A percentile compares a stretch with the other conserved stretches of the same genome.
These are phyloP conservation scores for Scedosporium apiospermum DNA, from an alignment of 2,329 filamentous ascomycete genomes.

Conservation along the genomic window DNA sequence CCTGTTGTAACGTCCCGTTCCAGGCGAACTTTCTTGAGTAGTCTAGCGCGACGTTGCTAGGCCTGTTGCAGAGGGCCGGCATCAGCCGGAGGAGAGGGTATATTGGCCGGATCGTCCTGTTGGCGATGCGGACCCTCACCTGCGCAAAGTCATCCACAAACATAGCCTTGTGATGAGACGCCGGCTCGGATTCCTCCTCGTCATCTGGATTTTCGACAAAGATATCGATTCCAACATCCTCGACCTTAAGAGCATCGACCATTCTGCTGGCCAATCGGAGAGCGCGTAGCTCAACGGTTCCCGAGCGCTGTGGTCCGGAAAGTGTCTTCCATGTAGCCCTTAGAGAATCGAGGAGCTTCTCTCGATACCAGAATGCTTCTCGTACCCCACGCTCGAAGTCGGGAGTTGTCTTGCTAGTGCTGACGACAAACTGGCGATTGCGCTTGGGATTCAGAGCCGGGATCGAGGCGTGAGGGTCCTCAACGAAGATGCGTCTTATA, in stretches of 20 bases:
- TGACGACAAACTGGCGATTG: conserved; percentile 90
- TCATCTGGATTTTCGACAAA: conserved; percentile 31
- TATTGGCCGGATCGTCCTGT: conserved; percentile 60
- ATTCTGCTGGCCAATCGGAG: conserved; percentile 67
- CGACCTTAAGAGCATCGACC: conserved; percentile 73
- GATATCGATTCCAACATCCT: conserved; percentile 64
- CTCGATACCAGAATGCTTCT: conserved; percentile 87
- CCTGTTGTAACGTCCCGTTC: conserved; percentile 75
- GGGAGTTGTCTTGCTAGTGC: conserved; percentile 65
- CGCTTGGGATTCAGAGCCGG: conserved; percentile 71
- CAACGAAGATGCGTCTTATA: conserved; percentile 63
- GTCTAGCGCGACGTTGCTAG: conserved; percentile 65
- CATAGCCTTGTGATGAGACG: conserved; percentile 15
- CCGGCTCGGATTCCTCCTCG: conserved; percentile 18
- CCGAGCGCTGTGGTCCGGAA: conserved; percentile 42
- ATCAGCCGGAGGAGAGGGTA: conserved; percentile 66
- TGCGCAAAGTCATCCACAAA: conserved; percentile 49
- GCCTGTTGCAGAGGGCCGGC: conserved; percentile 65
- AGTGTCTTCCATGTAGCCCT: conserved; percentile 61
- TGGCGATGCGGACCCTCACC: conserved; percentile 61
- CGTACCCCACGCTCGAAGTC: conserved; percentile 68
- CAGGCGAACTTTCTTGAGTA: conserved; percentile 73
- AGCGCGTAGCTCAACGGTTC: conserved; percentile 65
- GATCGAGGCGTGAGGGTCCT: conserved; percentile 68
- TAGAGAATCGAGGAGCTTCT: conserved; percentile 64